phyloP scores from a whole-genome alignment of 192 early-diverging fungal genomes.

The Gamsiella multidivaricata region DNA sequence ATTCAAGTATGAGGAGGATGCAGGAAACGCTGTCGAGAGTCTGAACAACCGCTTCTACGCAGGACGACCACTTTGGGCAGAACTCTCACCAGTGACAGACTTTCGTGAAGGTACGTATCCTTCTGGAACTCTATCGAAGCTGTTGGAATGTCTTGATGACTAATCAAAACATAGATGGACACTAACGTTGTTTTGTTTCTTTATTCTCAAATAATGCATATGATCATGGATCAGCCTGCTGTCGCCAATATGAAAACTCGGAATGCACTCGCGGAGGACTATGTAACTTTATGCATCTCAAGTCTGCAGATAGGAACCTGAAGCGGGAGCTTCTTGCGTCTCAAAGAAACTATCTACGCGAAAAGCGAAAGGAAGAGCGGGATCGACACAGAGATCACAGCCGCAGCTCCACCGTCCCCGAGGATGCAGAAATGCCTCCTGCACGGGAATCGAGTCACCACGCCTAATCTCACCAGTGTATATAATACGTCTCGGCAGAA shows the following conservation, averaged over 20 bases:
- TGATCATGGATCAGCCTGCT: too few species aligned
- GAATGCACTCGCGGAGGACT: constrained; percentile 96
- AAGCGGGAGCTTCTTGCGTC: constrained; percentile 86
- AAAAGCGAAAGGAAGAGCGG: constrained; percentile 61
- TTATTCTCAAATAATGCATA: too few species aligned
- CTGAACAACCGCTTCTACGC: constrained; percentile 97
- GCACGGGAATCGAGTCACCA: constrained; percentile 16
- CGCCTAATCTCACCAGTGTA: background rate
- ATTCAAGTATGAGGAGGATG: constrained; percentile 92
- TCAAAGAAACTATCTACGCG: constrained; percentile 68
- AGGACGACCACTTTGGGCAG: constrained; percentile 92
- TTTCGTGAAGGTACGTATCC: constrained; percentile 86
- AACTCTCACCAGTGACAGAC: constrained; percentile 97
- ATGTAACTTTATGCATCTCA: constrained; percentile 99
- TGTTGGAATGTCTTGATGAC: too few species aligned
- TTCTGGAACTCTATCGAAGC: too few species aligned
- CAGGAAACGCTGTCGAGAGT: constrained; percentile 88
- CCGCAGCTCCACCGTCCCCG: constrained; percentile 27
- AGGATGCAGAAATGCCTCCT: constrained; percentile 17
- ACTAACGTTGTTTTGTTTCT: background rate
- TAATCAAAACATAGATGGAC: too few species aligned
- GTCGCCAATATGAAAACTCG: constrained; percentile 93
- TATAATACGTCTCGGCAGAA: constrained; percentile 3
- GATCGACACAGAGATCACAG: constrained; percentile 49
- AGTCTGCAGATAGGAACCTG: constrained; percentile 81